Conservation (phyloP, 768 basidiomycete genomes). For the Leccinellum albellum region DNA sequence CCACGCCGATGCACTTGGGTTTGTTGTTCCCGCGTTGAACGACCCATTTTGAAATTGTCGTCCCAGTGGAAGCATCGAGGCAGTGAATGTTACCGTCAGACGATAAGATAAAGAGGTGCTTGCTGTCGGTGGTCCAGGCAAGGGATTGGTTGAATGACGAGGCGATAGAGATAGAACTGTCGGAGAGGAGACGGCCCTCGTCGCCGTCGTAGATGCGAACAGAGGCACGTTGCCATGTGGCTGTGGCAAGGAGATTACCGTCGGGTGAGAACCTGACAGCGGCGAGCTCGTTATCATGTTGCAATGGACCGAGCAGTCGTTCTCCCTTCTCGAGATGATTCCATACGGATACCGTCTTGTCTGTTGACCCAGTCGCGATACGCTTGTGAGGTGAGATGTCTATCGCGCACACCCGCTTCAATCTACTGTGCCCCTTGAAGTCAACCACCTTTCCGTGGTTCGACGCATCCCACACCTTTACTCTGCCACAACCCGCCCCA, state of each 20-base stretch:
- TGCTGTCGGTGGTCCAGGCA: neutral
- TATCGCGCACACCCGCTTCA: neutral
- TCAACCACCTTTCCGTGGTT: neutral
- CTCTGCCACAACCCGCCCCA: neutral
- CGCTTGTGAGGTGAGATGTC: neutral
- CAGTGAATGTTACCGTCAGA: neutral
- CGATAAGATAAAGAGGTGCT: neutral
- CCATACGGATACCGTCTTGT: neutral
- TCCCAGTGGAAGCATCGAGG: neutral
- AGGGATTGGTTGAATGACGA: neutral
- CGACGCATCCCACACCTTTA: neutral
- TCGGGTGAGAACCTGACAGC: neutral
- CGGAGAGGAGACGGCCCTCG: neutral
- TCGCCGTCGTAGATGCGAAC: neutral
- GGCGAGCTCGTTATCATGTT: neutral
- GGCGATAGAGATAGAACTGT: neutral
- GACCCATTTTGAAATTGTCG: neutral
- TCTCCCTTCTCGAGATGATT: neutral
- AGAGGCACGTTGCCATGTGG: neutral
- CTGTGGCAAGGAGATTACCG: neutral
- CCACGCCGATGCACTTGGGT: neutral
- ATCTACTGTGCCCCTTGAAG: neutral
- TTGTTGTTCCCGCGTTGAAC: neutral
- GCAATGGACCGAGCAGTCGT: neutral
- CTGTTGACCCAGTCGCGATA: neutral